Evolutionary conservation across 345 rosid species (phyloP).

Genomic region (Citrus trifoliata): DNA sequence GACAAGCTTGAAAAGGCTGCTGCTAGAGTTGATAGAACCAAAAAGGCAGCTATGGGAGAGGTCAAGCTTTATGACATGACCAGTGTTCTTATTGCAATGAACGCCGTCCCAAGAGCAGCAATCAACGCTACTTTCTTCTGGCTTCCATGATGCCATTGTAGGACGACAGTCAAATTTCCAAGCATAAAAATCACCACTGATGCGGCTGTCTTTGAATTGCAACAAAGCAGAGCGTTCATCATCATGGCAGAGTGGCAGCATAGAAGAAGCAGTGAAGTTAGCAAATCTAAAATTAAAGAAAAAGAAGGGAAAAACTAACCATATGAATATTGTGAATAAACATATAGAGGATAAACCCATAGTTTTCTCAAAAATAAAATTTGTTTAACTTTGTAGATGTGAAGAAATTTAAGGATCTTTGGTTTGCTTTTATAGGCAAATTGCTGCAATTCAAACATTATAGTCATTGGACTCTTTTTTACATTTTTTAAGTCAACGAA

Average conservation of each 20-base stretch:
- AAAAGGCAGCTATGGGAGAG: too few species aligned
- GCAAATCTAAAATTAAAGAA: not conserved
- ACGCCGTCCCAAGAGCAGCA: constrained; percentile 4
- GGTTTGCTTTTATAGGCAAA: too few species aligned
- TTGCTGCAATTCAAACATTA: too few species aligned
- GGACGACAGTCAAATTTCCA: not conserved
- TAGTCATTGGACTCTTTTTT: too few species aligned
- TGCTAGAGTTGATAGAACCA: too few species aligned
- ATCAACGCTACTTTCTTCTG: not conserved
- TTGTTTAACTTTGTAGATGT: too few species aligned
- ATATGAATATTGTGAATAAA: not conserved
- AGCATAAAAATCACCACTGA: not conserved
- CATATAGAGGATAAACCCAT: too few species aligned
- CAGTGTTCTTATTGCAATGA: not conserved
- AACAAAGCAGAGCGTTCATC: not conserved
- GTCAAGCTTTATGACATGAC: not conserved
- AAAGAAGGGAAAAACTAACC: not conserved
- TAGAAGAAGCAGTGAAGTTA: not conserved
- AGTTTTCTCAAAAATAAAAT: too few species aligned
- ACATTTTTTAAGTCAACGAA: too few species aligned
- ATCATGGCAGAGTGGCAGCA: not conserved
- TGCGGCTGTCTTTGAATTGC: not conserved
- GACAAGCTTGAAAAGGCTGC: not conserved
- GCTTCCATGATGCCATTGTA: not conserved
- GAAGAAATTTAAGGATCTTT: too few species aligned